Conservation (phyloP, 2,329 filamentous ascomycete genomes). For the Calonectria honghensis region DNA sequence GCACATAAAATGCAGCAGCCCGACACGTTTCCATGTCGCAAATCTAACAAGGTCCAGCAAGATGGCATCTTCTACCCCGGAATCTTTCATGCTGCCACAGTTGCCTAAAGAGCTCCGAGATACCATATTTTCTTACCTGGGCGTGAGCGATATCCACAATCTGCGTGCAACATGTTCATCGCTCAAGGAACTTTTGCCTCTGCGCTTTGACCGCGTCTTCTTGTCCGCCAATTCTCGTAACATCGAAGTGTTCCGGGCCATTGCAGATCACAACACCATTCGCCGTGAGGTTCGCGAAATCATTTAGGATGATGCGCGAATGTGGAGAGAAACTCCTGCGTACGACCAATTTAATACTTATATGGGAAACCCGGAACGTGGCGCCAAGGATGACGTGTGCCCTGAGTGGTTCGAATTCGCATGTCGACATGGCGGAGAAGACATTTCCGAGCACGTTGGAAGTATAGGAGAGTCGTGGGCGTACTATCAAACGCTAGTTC, state of each 20-base stretch:
- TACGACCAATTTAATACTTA: too few species aligned
- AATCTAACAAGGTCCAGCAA: too few species aligned
- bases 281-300: conserved; percentile 60
- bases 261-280: conserved; percentile 61
- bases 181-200: too few species aligned
- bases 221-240: conserved; percentile 46
- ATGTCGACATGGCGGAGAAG: neutral
- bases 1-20: too few species aligned
- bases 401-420: conserved; percentile 3
- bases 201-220: too few species aligned
- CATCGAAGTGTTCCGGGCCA: conserved; percentile 59
- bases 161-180: too few species aligned
- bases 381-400: neutral
- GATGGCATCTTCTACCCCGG: too few species aligned
- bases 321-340: neutral
- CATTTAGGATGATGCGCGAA: conserved; percentile 61
- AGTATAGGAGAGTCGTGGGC: conserved; percentile 44
- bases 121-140: too few species aligned
- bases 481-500: conserved; percentile 58
- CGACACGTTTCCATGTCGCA: too few species aligned
- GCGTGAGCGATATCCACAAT: too few species aligned
- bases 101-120: too few species aligned
- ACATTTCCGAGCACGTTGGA: neutral
- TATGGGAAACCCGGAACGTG: neutral
- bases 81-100: too few species aligned